Evolutionary conservation across 1,284 basidiomycete species (phyloP).

Genomic region (Xerocomus nothofagi): DNA sequence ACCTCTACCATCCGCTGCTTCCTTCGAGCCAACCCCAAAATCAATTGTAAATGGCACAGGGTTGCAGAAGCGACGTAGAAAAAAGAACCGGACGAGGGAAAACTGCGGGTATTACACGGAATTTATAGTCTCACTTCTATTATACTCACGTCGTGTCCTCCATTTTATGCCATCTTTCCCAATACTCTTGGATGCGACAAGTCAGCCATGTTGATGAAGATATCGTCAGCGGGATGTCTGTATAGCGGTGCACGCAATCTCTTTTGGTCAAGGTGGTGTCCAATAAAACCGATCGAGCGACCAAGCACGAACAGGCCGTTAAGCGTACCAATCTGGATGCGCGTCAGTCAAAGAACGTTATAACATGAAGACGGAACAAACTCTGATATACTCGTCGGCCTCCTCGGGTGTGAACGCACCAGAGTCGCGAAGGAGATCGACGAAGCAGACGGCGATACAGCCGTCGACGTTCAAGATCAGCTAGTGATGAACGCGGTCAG

Average conservation of each 20-base stretch:
- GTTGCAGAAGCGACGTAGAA: neutral
- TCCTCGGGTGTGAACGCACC: conserved; percentile 97
- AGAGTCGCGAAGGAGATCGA: conserved; percentile 89
- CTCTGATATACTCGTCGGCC: conserved; percentile 95
- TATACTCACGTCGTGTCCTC: neutral
- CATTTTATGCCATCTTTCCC: conserved; percentile 48
- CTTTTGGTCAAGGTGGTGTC: conserved; percentile 95
- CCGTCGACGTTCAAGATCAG: conserved; percentile 96
- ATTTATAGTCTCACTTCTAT: conserved; percentile 8
- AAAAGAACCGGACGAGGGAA: neutral
- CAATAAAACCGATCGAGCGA: conserved; percentile 96
- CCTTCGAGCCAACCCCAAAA: neutral
- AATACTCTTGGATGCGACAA: conserved; percentile 75
- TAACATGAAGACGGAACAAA: conserved; percentile 25
- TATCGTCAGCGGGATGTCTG: conserved; percentile 87
- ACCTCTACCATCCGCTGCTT: neutral
- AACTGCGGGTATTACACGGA: conserved; percentile 27
- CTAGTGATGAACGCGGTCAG: conserved; percentile 31
- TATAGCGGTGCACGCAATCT: conserved; percentile 89
- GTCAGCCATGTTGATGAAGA: conserved; percentile 86
- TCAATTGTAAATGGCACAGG: neutral
- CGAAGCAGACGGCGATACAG: conserved; percentile 97
- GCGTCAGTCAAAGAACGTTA: conserved; percentile 7
- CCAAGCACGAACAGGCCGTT: conserved; percentile 98
- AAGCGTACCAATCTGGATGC: conserved; percentile 73